Conservation (phyloP, 2,329 filamentous ascomycete species). For the Aspergillus quadricinctus region DNA sequence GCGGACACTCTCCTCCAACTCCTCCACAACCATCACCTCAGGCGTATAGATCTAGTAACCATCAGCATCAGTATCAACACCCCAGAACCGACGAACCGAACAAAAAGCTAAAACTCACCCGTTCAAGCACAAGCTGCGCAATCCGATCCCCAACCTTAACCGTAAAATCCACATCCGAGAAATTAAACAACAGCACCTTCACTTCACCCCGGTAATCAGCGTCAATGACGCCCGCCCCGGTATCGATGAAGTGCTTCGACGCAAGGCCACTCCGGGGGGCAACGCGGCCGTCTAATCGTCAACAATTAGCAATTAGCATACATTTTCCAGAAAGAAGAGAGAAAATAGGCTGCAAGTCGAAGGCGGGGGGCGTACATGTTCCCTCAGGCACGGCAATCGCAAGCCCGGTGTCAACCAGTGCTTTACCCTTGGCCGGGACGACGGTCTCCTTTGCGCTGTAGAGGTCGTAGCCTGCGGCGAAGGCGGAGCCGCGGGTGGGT, state of each 20-base stretch:
- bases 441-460: constrained; percentile 71
- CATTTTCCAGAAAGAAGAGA: not conserved
- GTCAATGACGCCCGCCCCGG: constrained; percentile 93
- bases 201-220: constrained; percentile 93
- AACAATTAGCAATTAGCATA: not conserved
- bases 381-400: constrained; percentile 84
- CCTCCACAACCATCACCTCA: constrained; percentile 80
- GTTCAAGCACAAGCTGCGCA: constrained; percentile 89
- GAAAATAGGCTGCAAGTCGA: too few relatives aligned
- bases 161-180: constrained; percentile 73
- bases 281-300: constrained; percentile 69
- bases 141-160: constrained; percentile 84
- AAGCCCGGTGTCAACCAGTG: constrained; percentile 83
- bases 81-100: not conserved
- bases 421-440: constrained; percentile 79
- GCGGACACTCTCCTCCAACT: constrained; percentile 84
- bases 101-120: constrained; percentile 53
- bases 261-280: constrained; percentile 89
- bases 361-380: constrained; percentile 70
- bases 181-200: constrained; percentile 93
- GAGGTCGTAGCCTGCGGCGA: constrained; percentile 90
- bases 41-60: constrained; percentile 72
- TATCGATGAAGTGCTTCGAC: constrained; percentile 92
- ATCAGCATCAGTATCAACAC: not conserved
- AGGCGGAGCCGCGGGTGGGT: constrained; percentile 83